Evolutionary conservation across 257 asterid species (phyloP).

Genomic region (Fraxinus quadrangulata): DNA sequence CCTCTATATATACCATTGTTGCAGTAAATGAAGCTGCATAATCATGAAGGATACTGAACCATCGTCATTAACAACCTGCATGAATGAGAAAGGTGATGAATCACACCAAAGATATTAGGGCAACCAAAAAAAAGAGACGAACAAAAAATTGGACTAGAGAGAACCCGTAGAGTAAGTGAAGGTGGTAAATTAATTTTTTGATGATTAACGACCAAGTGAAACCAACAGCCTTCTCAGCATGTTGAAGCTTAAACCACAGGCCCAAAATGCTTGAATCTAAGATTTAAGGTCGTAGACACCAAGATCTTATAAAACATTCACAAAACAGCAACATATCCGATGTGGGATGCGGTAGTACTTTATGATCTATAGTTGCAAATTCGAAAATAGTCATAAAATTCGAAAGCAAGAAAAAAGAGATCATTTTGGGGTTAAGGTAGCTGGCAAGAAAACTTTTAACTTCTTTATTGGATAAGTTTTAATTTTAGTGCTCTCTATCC

Average conservation of each 20-base stretch:
- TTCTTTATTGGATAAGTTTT: neutral
- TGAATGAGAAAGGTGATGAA: slow-evolving; percentile 16
- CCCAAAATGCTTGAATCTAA: neutral
- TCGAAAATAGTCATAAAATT: neutral
- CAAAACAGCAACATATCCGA: neutral
- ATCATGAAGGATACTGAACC: slow-evolving; percentile 86
- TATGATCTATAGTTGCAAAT: neutral
- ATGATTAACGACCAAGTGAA: neutral
- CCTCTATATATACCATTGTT: neutral
- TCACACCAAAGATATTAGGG: neutral
- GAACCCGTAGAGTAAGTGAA: neutral
- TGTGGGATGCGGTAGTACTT: neutral
- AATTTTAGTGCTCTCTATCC: neutral
- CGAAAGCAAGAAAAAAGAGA: neutral
- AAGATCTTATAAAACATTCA: neutral
- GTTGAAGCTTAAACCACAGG: neutral
- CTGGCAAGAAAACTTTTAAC: neutral
- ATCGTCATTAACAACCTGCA: slow-evolving; percentile 91
- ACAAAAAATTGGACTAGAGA: neutral
- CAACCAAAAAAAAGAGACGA: neutral
- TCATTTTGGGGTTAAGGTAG: neutral
- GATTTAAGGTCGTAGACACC: neutral
- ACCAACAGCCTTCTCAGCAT: neutral
- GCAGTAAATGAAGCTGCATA: neutral
- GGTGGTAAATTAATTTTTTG: neutral